Evolutionary conservation across 2,329 filamentous ascomycete genomes (phyloP).

Genomic region (Fusarium fracticaudum): DNA sequence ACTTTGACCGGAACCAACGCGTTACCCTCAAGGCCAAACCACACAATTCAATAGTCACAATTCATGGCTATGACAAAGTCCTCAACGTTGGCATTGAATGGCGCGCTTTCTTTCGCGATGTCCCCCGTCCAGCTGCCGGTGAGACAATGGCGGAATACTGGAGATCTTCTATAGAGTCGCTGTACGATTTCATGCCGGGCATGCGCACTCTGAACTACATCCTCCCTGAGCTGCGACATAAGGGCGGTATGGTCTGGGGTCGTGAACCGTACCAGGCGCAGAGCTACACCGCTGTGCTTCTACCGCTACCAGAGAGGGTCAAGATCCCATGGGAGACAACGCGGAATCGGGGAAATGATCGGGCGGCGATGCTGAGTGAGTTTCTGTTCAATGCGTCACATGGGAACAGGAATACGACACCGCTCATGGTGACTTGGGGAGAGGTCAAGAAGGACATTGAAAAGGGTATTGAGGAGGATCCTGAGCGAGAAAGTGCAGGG

Average conservation of each 20-base stretch:
- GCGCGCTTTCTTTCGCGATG: constrained; percentile 44
- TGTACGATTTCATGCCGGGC: constrained; percentile 40
- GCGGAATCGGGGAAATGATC: constrained; percentile 5
- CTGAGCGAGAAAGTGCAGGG: neutral
- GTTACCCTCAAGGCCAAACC: constrained; percentile 25
- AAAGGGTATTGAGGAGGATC: constrained; percentile 7
- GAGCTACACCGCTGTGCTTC: constrained; percentile 26
- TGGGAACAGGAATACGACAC: neutral
- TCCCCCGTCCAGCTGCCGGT: constrained; percentile 33
- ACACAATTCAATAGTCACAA: constrained; percentile 1
- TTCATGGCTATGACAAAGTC: constrained; percentile 39
- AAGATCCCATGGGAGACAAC: constrained; percentile 41
- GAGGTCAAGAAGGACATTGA: constrained; percentile 31
- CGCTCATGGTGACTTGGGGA: constrained; percentile 27
- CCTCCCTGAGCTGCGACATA: constrained; percentile 39
- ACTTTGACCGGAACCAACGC: constrained; percentile 43
- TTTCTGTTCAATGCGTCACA: neutral
- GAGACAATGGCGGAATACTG: constrained; percentile 37
- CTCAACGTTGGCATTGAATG: constrained; percentile 44
- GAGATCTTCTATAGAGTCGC: constrained; percentile 24
- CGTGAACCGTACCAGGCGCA: constrained; percentile 41
- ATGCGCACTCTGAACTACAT: constrained; percentile 42
- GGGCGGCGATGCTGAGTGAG: neutral
- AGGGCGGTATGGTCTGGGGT: constrained; percentile 40
- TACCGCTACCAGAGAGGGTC: constrained; percentile 29